phyloP scores from a whole-genome alignment of 208 protist genomes.

The Crithidia thermophila region DNA sequence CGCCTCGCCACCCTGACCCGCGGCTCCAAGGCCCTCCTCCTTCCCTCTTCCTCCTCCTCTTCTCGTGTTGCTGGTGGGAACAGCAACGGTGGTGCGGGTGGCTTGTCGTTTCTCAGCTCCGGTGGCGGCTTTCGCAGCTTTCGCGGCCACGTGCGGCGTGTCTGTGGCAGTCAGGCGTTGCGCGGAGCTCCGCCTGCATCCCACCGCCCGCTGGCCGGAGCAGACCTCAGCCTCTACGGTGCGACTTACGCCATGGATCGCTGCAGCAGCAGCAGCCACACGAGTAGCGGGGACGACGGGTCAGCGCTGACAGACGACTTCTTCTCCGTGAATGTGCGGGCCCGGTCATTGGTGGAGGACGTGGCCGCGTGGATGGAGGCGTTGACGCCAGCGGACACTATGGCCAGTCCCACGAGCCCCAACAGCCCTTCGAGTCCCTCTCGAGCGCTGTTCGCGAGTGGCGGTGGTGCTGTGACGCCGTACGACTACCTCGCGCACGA shows the following conservation, averaged over 20 bases:
- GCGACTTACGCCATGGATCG: slow-evolving; percentile 47
- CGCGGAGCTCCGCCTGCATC: slow-evolving; percentile 8
- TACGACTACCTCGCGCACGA: slow-evolving; percentile 41
- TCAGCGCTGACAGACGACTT: slow-evolving; percentile 20
- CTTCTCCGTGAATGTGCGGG: slow-evolving; percentile 52
- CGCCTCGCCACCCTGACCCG: slow-evolving; percentile 18
- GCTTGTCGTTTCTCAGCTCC: neutral
- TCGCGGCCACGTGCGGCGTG: slow-evolving; percentile 24
- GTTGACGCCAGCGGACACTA: slow-evolving; percentile 10
- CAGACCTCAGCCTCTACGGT: slow-evolving; percentile 40
- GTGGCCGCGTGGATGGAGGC: slow-evolving; percentile 39
- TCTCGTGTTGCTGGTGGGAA: too few relatives aligned
- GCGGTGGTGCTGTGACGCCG: slow-evolving; percentile 2
- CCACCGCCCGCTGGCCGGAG: slow-evolving; percentile 17
- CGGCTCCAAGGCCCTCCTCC: neutral
- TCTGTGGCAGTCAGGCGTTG: slow-evolving; percentile 13
- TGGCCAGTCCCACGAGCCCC: neutral
- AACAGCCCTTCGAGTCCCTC: too few relatives aligned
- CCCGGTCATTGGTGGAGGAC: slow-evolving; percentile 35
- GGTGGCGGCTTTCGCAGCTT: slow-evolving; percentile 22
- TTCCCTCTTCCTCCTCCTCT: too few relatives aligned
- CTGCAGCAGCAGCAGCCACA: neutral
- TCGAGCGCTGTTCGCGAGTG: slow-evolving; percentile 1
- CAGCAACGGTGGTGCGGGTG: neutral
- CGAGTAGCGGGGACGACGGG: neutral